phyloP scores from a whole-genome alignment of 257 asterid species.

The Jasminum sambac region DNA sequence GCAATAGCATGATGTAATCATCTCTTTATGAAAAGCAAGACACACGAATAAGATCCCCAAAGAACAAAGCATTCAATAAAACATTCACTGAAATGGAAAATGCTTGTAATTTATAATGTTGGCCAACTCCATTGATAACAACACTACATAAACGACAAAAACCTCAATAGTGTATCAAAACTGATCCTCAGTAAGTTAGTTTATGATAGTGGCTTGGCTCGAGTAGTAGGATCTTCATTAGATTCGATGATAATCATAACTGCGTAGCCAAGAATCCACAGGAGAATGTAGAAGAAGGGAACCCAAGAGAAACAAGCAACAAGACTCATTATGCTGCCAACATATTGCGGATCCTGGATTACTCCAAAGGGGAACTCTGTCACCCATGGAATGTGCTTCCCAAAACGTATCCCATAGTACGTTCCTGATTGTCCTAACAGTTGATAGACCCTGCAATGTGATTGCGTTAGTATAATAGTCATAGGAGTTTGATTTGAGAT shows the following conservation, averaged over 20 bases:
- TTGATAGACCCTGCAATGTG: constrained; percentile 77
- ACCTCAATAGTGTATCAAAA: background rate
- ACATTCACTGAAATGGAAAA: background rate
- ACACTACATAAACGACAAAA: background rate
- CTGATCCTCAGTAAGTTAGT: background rate
- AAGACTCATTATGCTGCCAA: constrained; percentile 80
- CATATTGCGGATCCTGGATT: constrained; percentile 85
- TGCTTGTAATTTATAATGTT: constrained; percentile 18
- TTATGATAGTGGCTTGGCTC: constrained; percentile 68
- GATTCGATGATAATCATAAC: constrained; percentile 75
- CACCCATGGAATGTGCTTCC: constrained; percentile 83
- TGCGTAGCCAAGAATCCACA: constrained; percentile 72
- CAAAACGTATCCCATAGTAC: constrained; percentile 90
- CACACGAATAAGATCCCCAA: background rate
- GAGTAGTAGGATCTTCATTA: constrained; percentile 69
- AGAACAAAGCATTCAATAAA: background rate
- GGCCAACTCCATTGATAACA: background rate
- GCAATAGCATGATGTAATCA: too few relatives aligned
- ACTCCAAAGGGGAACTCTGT: constrained; percentile 87
- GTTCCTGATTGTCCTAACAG: constrained; percentile 90
- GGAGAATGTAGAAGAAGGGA: constrained; percentile 54
- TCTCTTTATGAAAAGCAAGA: too few relatives aligned
- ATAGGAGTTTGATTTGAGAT: background rate
- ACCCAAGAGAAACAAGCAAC: constrained; percentile 75
- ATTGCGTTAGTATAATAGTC: constrained; percentile 5